phyloP scores from a whole-genome alignment of 805 yeast species.

The Komagataella ulmi region DNA sequence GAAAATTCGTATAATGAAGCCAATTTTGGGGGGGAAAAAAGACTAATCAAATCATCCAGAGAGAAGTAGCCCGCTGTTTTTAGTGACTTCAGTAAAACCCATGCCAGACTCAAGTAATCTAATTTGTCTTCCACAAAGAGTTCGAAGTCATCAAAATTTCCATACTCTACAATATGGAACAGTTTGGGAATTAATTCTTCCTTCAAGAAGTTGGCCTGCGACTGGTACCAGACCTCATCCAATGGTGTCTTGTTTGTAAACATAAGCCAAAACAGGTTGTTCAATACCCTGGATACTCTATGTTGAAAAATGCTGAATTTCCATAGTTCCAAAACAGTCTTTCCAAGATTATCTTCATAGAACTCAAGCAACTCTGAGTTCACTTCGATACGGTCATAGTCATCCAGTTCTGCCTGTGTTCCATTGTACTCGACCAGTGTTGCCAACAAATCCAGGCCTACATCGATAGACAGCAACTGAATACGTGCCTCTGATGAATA shows the following conservation, averaged over 20 bases:
- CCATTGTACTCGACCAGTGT: slow-evolving; percentile 50
- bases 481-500: slow-evolving; percentile 23
- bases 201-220: slow-evolving; percentile 19
- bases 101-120: slow-evolving; percentile 20
- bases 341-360: slow-evolving; percentile 6
- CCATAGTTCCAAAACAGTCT: slow-evolving; percentile 25
- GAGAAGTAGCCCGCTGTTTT: background rate
- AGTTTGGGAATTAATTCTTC: slow-evolving; percentile 24
- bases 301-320: slow-evolving; percentile 24
- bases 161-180: slow-evolving; percentile 17
- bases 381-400: slow-evolving; percentile 4
- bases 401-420: slow-evolving; percentile 3
- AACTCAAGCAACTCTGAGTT: slow-evolving; percentile 12
- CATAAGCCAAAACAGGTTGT: slow-evolving; percentile 56
- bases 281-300: slow-evolving; percentile 39
- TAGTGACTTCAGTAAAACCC: slow-evolving; percentile 16
- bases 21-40: background rate
- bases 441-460: slow-evolving; percentile 63
- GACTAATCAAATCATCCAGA: background rate
- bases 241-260: slow-evolving; percentile 7
- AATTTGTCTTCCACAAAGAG: slow-evolving; percentile 11
- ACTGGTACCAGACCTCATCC: slow-evolving; percentile 1
- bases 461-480: slow-evolving; percentile 51
- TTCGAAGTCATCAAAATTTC: slow-evolving; percentile 1
- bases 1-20: slow-evolving; percentile 9